Evolutionary conservation across 1,284 basidiomycete genomes (phyloP).

Genomic region (Microbotryomycetes sp.): DNA sequence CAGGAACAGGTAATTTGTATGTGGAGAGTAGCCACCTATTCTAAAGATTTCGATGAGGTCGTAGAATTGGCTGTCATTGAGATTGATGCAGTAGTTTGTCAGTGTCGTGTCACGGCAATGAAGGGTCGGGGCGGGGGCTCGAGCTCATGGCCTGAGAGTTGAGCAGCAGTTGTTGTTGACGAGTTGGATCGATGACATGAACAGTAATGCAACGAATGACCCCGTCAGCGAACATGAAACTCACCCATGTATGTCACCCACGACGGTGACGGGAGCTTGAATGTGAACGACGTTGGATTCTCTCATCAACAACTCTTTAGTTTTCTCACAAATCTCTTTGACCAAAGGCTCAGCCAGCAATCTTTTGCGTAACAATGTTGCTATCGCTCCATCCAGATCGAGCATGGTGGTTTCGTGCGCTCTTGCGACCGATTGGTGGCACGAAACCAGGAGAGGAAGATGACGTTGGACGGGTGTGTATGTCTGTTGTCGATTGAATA

Average conservation of each 20-base stretch:
- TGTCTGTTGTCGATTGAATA: neutral
- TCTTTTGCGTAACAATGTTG: conserved; percentile 82
- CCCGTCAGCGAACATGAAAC: too few relatives aligned
- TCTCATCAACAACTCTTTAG: conserved; percentile 96
- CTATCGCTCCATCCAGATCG: conserved; percentile 47
- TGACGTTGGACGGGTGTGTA: too few relatives aligned
- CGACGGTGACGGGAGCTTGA: conserved; percentile 95
- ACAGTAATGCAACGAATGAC: too few relatives aligned
- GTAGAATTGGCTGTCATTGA: conserved; percentile 80
- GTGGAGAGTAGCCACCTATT: conserved; percentile 92
- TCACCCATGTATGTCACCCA: conserved; percentile 98
- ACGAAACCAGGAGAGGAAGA: neutral
- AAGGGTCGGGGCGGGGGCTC: conserved; percentile 36
- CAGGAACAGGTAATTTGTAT: conserved; percentile 96
- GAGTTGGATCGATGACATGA: too few relatives aligned
- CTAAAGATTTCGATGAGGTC: conserved; percentile 98
- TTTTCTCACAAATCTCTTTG: conserved; percentile 96
- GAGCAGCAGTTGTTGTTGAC: conserved; percentile 14
- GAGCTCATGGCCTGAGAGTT: neutral
- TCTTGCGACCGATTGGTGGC: too few relatives aligned
- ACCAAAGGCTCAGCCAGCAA: conserved; percentile 84
- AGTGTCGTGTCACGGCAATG: too few relatives aligned
- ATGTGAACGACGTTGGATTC: conserved; percentile 99
- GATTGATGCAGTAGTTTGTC: neutral
- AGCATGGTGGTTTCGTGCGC: conserved; percentile 13